These are phyloP conservation scores for Paramarasmius palmivorus DNA, from an alignment of 1,284 basidiomycete genomes.

Conservation along the genomic window DNA sequence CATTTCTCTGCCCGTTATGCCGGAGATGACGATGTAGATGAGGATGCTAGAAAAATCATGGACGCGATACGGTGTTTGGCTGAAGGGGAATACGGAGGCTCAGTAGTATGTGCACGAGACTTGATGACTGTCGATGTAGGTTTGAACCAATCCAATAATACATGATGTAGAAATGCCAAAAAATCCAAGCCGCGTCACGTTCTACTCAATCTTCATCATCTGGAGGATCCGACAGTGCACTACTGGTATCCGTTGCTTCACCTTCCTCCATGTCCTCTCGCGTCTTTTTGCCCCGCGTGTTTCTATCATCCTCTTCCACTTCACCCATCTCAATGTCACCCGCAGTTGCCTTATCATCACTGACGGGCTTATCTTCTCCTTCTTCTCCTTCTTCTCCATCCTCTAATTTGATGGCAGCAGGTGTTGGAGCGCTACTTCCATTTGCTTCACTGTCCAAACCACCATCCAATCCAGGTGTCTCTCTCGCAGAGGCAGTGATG, in stretches of 20 bases:
- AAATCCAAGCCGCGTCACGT: background rate
- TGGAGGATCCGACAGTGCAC: slow-evolving; percentile 72
- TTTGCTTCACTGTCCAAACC: slow-evolving; percentile 20
- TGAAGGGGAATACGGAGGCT: slow-evolving; percentile 46
- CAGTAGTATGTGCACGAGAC: slow-evolving; percentile 70
- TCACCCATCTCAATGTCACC: slow-evolving; percentile 88
- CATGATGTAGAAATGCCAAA: slow-evolving; percentile 14
- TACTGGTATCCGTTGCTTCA: slow-evolving; percentile 77
- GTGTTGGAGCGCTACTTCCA: background rate
- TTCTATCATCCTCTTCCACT: slow-evolving; percentile 66
- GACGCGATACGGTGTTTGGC: slow-evolving; percentile 59
- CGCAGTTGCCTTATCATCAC: slow-evolving; percentile 29
- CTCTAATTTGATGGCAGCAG: slow-evolving; percentile 20
- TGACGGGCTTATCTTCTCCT: slow-evolving; percentile 23
- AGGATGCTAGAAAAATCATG: slow-evolving; percentile 56
- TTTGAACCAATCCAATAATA: slow-evolving; percentile 31
- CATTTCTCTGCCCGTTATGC: slow-evolving; percentile 79
- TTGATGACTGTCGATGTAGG: slow-evolving; percentile 66
- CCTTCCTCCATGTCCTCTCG: slow-evolving; percentile 81
- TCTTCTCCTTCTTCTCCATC: slow-evolving; percentile 22
- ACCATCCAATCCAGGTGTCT: slow-evolving; percentile 51
- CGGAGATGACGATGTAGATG: slow-evolving; percentile 51
- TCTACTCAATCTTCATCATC: slow-evolving; percentile 40
- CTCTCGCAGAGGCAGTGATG: slow-evolving; percentile 35
- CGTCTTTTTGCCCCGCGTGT: slow-evolving; percentile 45